A percentile compares a stretch with the other conserved stretches of the same genome.
These are phyloP conservation scores for Verticillium klebahnii DNA, from an alignment of 2,329 filamentous ascomycete species.

Conservation along the genomic window DNA sequence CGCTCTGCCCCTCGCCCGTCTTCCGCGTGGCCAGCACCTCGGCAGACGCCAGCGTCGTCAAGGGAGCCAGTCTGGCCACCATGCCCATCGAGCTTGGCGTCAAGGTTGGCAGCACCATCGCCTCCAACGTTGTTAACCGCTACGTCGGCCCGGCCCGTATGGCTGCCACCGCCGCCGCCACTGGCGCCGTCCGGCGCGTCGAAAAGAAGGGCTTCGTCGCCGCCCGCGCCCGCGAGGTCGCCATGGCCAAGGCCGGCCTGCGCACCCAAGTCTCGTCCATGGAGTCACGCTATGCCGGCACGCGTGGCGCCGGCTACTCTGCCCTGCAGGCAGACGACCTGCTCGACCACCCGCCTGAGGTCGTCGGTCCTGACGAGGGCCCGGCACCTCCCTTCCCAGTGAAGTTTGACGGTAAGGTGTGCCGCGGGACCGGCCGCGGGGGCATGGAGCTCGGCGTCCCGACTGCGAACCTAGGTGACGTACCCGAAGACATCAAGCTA, in stretches of 20 bases:
- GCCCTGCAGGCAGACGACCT: constrained; percentile 24
- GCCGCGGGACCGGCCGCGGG: constrained; percentile 36
- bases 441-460: constrained; percentile 39
- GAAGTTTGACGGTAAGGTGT: constrained; percentile 43
- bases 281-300: constrained; percentile 30
- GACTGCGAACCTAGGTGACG: constrained; percentile 47
- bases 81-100: constrained; percentile 63
- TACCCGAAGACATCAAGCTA: constrained; percentile 47
- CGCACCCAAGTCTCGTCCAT: constrained; percentile 24
- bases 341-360: constrained; percentile 22
- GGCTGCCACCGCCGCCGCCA: constrained; percentile 21
- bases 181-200: constrained; percentile 12
- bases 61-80: constrained; percentile 60
- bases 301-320: constrained; percentile 28
- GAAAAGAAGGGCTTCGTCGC: constrained; percentile 23
- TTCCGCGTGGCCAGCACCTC: constrained; percentile 67
- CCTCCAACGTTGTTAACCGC: constrained; percentile 36
- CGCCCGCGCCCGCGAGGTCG: constrained; percentile 1
- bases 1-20: constrained; percentile 61
- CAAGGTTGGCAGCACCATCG: constrained; percentile 48
- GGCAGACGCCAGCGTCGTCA: constrained; percentile 53
- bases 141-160: constrained; percentile 28
- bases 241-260: constrained; percentile 19
- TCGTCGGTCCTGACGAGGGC: constrained; percentile 45
- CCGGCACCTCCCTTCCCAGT: constrained; percentile 50